These are phyloP conservation scores for Cenchrus fungigraminus DNA, from an alignment of 176 grass and related monocot species.

Conservation along the genomic window DNA sequence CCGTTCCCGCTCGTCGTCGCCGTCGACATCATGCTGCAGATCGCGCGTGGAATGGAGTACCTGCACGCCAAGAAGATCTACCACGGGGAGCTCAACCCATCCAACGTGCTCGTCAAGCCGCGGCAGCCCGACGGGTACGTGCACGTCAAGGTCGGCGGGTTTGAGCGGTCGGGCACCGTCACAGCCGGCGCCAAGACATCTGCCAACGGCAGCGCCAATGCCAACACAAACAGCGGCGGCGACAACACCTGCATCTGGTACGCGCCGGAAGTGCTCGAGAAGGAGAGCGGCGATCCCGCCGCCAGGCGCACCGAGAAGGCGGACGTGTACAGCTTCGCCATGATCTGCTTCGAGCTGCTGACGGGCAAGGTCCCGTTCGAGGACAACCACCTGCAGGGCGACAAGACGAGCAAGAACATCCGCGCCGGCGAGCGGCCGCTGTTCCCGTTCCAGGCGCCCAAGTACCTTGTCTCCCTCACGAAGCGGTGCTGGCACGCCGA, in stretches of 20 bases:
- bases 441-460: constrained; percentile 88
- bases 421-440: constrained; percentile 76
- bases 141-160: constrained; percentile 73
- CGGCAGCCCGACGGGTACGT: constrained; percentile 66
- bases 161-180: constrained; percentile 44
- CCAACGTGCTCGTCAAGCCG: constrained; percentile 71
- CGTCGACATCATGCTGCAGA: constrained; percentile 88
- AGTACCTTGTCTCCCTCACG: constrained; percentile 72
- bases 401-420: constrained; percentile 97
- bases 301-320: constrained; percentile 73
- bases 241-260: constrained; percentile 76
- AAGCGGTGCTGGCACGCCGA: constrained; percentile 89
- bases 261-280: constrained; percentile 77
- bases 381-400: constrained; percentile 91
- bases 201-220: background rate
- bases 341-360: constrained; percentile 96
- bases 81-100: constrained; percentile 81
- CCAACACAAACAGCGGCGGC: background rate
- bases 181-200: constrained; percentile 34
- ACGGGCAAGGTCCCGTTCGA: constrained; percentile 95
- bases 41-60: constrained; percentile 90
- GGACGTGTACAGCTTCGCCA: constrained; percentile 89
- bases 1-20: constrained; percentile 72
- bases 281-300: constrained; percentile 1
- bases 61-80: constrained; percentile 72